Percentiles rank a stretch among this genome's conserved stretches.
phyloP scores from a whole-genome alignment of 768 basidiomycete genomes.

The Calvatia gigantea region DNA sequence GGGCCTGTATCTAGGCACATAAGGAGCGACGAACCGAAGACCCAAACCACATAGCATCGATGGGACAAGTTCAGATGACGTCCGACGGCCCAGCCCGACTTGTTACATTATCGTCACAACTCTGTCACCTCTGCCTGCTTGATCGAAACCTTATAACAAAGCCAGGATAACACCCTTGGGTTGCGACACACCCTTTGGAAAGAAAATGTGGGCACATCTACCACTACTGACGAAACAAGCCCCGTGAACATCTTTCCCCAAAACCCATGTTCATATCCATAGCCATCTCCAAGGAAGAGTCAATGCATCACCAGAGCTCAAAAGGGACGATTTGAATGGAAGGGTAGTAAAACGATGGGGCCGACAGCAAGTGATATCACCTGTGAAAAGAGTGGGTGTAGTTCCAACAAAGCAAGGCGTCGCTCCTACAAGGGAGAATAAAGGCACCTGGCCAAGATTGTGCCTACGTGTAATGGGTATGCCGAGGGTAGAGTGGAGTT shows the following conservation, averaged over 20 bases:
- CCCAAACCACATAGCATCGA: neutral
- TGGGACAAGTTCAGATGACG: neutral
- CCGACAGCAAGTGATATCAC: conserved; percentile 75
- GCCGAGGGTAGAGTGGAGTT: no score
- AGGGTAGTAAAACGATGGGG: conserved; percentile 65
- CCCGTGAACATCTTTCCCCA: no score
- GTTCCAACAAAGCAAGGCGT: conserved; percentile 75
- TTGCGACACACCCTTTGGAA: no score
- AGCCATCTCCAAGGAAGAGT: no score
- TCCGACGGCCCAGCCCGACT: neutral
- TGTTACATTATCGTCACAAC: no score
- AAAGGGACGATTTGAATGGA: conserved; percentile 68
- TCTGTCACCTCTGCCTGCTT: no score
- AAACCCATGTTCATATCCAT: no score
- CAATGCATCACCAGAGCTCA: conserved; percentile 70
- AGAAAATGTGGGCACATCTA: no score
- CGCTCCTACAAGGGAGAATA: conserved; percentile 66
- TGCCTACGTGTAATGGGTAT: no score
- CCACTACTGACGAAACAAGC: no score
- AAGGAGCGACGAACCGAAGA: neutral
- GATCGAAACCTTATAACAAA: no score
- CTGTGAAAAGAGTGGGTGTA: conserved; percentile 63
- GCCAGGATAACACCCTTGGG: no score
- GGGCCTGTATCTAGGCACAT: neutral
- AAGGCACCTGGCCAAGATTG: conserved; percentile 74